Evolutionary conservation across 768 basidiomycete species (phyloP), one percentile per base, ranked within the genome.

Genomic region (Cystofilobasidium macerans): DNA sequence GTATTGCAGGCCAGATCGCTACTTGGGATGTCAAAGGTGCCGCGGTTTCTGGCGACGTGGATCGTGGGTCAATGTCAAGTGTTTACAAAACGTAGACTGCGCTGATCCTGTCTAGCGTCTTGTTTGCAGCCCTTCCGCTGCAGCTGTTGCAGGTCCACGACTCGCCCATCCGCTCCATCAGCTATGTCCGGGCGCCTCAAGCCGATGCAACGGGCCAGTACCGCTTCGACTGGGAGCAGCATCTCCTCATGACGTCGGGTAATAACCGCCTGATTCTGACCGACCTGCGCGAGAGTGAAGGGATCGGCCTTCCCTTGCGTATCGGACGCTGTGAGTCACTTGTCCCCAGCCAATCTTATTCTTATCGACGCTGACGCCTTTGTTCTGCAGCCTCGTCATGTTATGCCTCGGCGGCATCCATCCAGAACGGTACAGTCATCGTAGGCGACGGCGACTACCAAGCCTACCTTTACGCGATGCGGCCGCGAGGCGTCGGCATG

Each of bases 91-190:
- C n/a, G n/a, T n/a, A n/a, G n/a, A n/a, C n/a, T n/a, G n/a, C n/a
- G 42, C 5, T 42, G 42, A 42, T 20, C 7, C 7, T 14, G 16
- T 4, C 42, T 4, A 13, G 5, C 7, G 13, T 18, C 70, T 72
- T 60, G 61, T 30, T 14, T 14, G 3, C 14, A 60, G 36, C 58
- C 38, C 78, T 85, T 6, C 89, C 90, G 0, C 84, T 84, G 0
- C 83, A 88, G 69, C 87, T 86, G 73, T 78, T 89, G 36, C 78
- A 80, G 8, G 79, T 84, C 2, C 91, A 94, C 71, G 86, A 89
- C 71, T 86, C 86, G 35, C 85, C 88, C 3, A 83, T 94, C 61
- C 85, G 87, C 20, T 80, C 84, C 0, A 73, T 95, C 9, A 76
- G 82, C 0, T 93, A 88, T 87, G 80, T 89, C 56, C 83, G 82